Evolutionary conservation across 2,329 filamentous ascomycete genomes (phyloP), one percentile per base, ranked within the genome.

Genomic region (Fusarium coffeatum): DNA sequence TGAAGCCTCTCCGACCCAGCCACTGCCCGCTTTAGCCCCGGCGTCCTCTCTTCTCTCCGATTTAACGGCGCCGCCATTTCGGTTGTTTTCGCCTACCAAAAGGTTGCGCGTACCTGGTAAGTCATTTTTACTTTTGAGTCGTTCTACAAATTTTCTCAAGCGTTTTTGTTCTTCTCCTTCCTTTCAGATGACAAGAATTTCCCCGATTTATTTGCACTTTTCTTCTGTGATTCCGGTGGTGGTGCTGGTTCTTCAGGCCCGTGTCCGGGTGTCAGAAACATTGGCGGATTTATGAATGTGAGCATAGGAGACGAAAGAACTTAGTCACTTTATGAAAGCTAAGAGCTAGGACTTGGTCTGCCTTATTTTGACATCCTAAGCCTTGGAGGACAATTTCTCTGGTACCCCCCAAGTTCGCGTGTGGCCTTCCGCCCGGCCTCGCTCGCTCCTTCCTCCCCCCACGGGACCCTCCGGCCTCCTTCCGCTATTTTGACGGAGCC

Each of bases 391-490:
- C 18, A 37, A 37, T 37, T 37, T 37, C 34, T 37, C 18, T 37
- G 18, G 34, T n/a, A 7, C 18, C 34, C 55, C 65, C 62, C 42
- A 67, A 65, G 53, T 60, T 65, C 64, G 66, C 48, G 56, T 55
- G 49, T 43, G 41, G 18, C 61, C 69, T 72, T 72, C 69, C 68
- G 69, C 64, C 69, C 69, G 62, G 69, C 63, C 66, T 72, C 53
- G 58, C 55, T 63, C 64, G 55, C 59, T 55, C 62, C 54, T 63
- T 64, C 45, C 63, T 66, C 53, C 54, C 63, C 59, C 59, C 50
- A 61, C 69, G 63, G 62, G 57, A 61, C 59, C 69, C 69, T 72
- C 69, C 69, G 69, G 69, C 51, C 66, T 48, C 68, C 66, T 68
- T 58, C 69, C 69, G 69, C 60, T 59, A 66, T 64, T 58, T 68